A percentile compares a stretch with the other conserved stretches of the same genome.
These are phyloP conservation scores for Ophiostoma sp. DNA, from an alignment of 2,329 filamentous ascomycete genomes.

Conservation along the genomic window DNA sequence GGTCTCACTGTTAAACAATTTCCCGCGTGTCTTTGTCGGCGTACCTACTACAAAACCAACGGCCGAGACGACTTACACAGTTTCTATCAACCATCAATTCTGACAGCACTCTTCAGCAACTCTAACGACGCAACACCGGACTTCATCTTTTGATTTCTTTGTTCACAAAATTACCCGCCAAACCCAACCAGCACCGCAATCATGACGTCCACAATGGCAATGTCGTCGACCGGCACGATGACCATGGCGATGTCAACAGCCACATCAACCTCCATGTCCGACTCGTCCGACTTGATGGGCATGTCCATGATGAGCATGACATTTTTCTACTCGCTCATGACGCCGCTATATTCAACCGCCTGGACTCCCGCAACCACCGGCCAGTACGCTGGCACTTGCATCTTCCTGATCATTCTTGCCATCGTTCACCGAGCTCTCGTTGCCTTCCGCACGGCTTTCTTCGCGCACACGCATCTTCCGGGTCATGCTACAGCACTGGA, in stretches of 20 bases:
- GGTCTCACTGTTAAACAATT: not conserved
- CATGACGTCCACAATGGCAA: conserved; percentile 13
- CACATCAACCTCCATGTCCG: not conserved
- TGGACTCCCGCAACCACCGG: conserved; percentile 74
- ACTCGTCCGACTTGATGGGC: conserved; percentile 12
- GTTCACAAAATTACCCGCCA: not conserved
- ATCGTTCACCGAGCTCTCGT: conserved; percentile 68
- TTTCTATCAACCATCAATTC: not conserved
- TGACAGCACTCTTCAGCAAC: not conserved
- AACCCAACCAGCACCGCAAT: not conserved
- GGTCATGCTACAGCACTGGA: not conserved
- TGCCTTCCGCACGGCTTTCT: conserved; percentile 59
- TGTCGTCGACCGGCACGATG: conserved; percentile 9
- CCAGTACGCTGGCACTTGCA: conserved; percentile 82
- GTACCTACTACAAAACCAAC: not conserved
- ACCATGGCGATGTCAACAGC: not conserved
- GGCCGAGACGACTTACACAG: not conserved
- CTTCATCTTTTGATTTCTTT: not conserved
- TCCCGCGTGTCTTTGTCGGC: not conserved
- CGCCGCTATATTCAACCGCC: conserved; percentile 56
- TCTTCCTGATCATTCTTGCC: conserved; percentile 81
- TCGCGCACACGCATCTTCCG: not conserved
- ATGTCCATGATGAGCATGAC: conserved; percentile 30
- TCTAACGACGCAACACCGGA: not conserved
- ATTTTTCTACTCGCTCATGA: conserved; percentile 60